Evolutionary conservation across 495 filamentous ascomycete species (phyloP).

Genomic region (Trichoderma parareesei): DNA sequence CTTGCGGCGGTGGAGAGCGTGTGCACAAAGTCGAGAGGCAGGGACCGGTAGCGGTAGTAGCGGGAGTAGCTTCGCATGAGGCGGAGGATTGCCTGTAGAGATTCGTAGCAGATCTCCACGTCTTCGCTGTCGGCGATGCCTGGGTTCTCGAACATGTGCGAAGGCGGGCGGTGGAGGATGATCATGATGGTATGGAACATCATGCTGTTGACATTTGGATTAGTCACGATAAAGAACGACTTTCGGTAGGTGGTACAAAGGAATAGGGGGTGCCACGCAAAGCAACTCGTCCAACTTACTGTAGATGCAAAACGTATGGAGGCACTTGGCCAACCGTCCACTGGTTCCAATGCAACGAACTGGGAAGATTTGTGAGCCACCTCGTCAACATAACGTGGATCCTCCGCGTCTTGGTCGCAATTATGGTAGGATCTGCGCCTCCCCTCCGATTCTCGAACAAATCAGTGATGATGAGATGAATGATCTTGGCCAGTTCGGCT

Average conservation of each 20-base stretch:
- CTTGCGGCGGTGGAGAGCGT: slow-evolving; percentile 25
- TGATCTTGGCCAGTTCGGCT: slow-evolving; percentile 25
- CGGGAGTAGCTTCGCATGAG: slow-evolving; percentile 21
- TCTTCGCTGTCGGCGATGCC: slow-evolving; percentile 13
- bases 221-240: neutral
- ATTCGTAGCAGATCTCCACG: slow-evolving; percentile 27
- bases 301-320: slow-evolving; percentile 23
- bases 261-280: neutral
- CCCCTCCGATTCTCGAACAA: slow-evolving; percentile 26
- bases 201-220: slow-evolving; percentile 17
- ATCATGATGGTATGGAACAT: slow-evolving; percentile 28
- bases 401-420: slow-evolving; percentile 21
- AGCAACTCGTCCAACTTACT: slow-evolving; percentile 17
- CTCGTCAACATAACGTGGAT: slow-evolving; percentile 25
- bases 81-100: slow-evolving; percentile 23
- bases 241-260: neutral
- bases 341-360: slow-evolving; percentile 26
- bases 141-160: slow-evolving; percentile 20
- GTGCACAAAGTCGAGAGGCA: slow-evolving; percentile 28
- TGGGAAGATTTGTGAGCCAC: slow-evolving; percentile 23
- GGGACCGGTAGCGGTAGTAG: slow-evolving; percentile 21
- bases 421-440: slow-evolving; percentile 18
- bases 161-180: slow-evolving; percentile 27
- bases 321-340: slow-evolving; percentile 24
- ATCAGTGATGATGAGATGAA: slow-evolving; percentile 29